phyloP scores from a whole-genome alignment of 225 moss, liverwort and hornwort species.

The Takakia lepidozioides region DNA sequence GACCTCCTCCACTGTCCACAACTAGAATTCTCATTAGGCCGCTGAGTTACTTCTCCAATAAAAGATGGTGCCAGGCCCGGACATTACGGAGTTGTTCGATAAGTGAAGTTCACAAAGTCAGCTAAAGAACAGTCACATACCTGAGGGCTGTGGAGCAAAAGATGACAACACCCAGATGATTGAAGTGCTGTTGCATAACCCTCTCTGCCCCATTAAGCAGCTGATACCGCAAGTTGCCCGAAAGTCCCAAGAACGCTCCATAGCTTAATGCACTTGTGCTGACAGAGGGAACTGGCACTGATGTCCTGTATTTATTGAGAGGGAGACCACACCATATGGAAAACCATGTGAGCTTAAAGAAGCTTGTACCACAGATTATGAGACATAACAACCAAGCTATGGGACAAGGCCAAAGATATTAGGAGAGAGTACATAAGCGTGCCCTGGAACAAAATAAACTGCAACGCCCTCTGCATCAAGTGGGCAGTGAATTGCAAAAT shows the following conservation, averaged over 20 bases:
- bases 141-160: conserved; percentile 71
- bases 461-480: background rate
- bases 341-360: background rate
- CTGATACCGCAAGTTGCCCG: conserved; percentile 85
- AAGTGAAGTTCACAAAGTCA: background rate
- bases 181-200: conserved; percentile 77
- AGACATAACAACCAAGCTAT: background rate
- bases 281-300: conserved; percentile 73
- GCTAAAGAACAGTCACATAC: conserved; percentile 24
- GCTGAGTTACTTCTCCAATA: too few relatives aligned
- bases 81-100: too few relatives aligned
- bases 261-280: conserved; percentile 87
- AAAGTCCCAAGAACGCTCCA: conserved; percentile 89
- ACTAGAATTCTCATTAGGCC: too few relatives aligned
- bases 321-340: background rate
- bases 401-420: background rate
- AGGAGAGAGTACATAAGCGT: background rate
- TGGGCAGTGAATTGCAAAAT: too few relatives aligned
- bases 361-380: background rate
- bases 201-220: conserved; percentile 76
- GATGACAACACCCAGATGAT: conserved; percentile 77
- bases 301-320: conserved; percentile 34
- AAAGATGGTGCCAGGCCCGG: too few relatives aligned
- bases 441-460: background rate
- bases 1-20: too few relatives aligned